These are phyloP conservation scores for Suillus subaureus DNA, from an alignment of 768 basidiomycete species.

Conservation along the genomic window DNA sequence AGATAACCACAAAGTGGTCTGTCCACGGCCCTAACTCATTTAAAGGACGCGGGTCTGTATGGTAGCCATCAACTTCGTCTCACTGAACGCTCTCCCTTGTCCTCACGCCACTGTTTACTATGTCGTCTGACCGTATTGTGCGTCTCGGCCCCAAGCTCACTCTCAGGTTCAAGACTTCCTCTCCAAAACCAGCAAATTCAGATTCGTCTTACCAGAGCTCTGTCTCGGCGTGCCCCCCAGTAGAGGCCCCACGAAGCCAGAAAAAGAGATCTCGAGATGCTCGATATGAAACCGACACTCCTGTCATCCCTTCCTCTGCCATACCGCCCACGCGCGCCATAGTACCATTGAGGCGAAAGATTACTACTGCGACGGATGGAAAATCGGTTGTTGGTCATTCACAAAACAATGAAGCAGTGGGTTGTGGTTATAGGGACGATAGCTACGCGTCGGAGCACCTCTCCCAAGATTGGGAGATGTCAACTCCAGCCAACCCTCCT, in stretches of 20 bases:
- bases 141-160: conserved; percentile 1
- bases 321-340: background rate
- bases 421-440: background rate
- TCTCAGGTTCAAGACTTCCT: background rate
- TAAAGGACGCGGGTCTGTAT: background rate
- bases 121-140: background rate
- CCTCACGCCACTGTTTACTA: background rate
- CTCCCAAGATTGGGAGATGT: background rate
- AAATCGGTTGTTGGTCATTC: background rate
- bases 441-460: background rate
- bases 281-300: background rate
- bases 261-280: conserved; percentile 1
- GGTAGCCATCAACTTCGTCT: background rate
- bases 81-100: background rate
- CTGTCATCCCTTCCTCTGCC: background rate
- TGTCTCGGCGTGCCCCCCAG: background rate
- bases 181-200: background rate
- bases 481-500: background rate
- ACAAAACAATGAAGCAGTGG: background rate
- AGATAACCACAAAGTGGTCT: background rate
- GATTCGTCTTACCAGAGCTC: background rate
- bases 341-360: background rate
- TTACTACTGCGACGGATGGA: background rate
- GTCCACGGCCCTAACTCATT: background rate
- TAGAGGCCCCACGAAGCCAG: background rate